Conservation (phyloP, 352 stramenopile species). For the Globisporangium cylindrosporum region DNA sequence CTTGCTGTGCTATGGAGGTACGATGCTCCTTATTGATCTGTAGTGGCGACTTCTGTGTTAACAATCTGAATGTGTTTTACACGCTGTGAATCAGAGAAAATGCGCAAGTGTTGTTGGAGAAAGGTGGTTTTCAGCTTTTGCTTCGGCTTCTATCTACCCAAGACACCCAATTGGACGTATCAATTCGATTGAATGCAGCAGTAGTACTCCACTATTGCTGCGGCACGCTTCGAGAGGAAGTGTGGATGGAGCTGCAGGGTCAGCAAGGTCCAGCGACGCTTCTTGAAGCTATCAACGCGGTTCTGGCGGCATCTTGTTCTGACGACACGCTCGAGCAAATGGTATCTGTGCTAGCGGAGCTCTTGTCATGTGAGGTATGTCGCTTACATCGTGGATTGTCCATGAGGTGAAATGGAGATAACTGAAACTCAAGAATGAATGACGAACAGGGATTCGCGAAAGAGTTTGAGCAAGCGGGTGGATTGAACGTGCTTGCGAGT, state of each 20-base stretch:
- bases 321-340: not conserved
- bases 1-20: slow-evolving; percentile 30
- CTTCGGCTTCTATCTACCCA: not conserved
- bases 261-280: slow-evolving; percentile 4
- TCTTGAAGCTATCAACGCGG: not conserved
- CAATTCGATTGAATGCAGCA: slow-evolving; percentile 1
- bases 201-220: not conserved
- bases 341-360: not conserved
- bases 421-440: not conserved
- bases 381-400: not conserved
- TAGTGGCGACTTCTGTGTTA: too few species aligned
- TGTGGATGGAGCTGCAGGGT: slow-evolving; percentile 6
- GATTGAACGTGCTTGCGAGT: not conserved
- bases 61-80: not conserved
- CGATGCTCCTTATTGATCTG: not conserved
- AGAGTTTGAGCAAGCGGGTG: slow-evolving; percentile 3
- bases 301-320: not conserved
- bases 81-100: slow-evolving; percentile 2
- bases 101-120: not conserved
- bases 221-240: slow-evolving; percentile 2
- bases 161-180: not conserved
- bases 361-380: slow-evolving; percentile 10
- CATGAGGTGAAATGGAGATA: not conserved
- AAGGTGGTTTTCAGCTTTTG: not conserved
- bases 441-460: not conserved